Evolutionary conservation across 495 filamentous ascomycete species (phyloP).

Genomic region (Penicillium riverlandense): DNA sequence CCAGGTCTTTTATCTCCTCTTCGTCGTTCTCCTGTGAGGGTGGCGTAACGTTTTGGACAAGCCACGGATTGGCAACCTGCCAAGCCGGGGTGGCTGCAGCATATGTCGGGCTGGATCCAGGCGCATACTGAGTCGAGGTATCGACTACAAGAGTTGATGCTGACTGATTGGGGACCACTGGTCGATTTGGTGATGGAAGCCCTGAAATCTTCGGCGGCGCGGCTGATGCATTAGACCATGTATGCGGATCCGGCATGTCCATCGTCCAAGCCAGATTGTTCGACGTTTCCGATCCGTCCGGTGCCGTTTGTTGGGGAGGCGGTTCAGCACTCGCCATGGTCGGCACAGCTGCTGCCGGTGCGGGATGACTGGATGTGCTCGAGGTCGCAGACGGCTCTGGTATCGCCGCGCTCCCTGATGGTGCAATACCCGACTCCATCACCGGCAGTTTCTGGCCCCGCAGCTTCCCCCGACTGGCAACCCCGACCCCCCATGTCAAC

Average conservation of each 20-base stretch:
- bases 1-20: conserved; percentile 8
- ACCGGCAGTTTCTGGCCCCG: conserved; percentile 83
- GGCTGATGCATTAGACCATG: conserved; percentile 13
- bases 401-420: conserved; percentile 7
- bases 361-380: not conserved
- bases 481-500: conserved; percentile 95
- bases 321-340: not conserved
- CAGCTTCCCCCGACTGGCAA: conserved; percentile 93
- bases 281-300: conserved; percentile 8
- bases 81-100: conserved; percentile 9
- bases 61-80: conserved; percentile 7
- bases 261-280: conserved; percentile 15
- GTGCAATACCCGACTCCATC: conserved; percentile 26
- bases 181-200: conserved; percentile 16
- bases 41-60: conserved; percentile 2
- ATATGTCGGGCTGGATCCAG: conserved; percentile 9
- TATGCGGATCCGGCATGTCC: conserved; percentile 23
- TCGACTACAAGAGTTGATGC: conserved; percentile 13
- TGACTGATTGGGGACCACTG: conserved; percentile 4
- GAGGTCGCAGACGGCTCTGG: conserved; percentile 2
- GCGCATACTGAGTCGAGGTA: conserved; percentile 9
- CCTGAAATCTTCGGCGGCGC: conserved; percentile 17
- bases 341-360: too few relatives aligned
- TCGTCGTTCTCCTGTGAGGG: conserved; percentile 16
- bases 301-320: conserved; percentile 1